phyloP scores from a whole-genome alignment of 148 eudicot genomes.

The Rhododendron ovatum region DNA sequence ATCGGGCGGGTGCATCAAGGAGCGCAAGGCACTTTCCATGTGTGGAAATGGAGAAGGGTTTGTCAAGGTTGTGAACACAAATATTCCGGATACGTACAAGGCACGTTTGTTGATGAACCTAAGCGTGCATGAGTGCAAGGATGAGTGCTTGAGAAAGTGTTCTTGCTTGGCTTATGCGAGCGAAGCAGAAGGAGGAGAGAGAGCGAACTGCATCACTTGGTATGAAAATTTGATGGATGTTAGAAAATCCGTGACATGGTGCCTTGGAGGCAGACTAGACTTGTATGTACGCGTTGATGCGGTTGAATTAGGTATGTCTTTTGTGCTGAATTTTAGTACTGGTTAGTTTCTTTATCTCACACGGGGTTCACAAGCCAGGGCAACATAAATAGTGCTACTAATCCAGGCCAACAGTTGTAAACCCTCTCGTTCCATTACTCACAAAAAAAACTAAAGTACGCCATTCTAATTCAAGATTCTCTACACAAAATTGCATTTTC shows the following conservation, averaged over 20 bases:
- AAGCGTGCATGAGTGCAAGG: background rate
- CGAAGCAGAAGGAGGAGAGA: background rate
- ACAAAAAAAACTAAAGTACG: too few species aligned
- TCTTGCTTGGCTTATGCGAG: background rate
- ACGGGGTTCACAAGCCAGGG: background rate
- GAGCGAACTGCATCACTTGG: background rate
- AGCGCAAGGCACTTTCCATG: conserved; percentile 20
- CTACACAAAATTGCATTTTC: background rate
- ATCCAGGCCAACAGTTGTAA: background rate
- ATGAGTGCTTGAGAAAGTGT: background rate
- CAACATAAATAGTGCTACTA: background rate
- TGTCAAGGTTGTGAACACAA: conserved; percentile 23
- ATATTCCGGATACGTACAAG: conserved; percentile 36
- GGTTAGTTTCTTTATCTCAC: too few species aligned
- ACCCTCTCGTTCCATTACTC: too few species aligned
- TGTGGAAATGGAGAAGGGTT: conserved; percentile 52
- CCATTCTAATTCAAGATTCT: background rate
- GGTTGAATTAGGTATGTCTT: background rate
- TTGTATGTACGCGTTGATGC: background rate
- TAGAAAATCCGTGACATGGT: background rate
- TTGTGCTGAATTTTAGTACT: background rate
- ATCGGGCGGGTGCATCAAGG: conserved; percentile 34
- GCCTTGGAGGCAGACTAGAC: background rate
- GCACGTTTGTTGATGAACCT: background rate
- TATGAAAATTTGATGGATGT: background rate